Evolutionary conservation across 768 basidiomycete species (phyloP).

Genomic region (Suillus tomentosus): DNA sequence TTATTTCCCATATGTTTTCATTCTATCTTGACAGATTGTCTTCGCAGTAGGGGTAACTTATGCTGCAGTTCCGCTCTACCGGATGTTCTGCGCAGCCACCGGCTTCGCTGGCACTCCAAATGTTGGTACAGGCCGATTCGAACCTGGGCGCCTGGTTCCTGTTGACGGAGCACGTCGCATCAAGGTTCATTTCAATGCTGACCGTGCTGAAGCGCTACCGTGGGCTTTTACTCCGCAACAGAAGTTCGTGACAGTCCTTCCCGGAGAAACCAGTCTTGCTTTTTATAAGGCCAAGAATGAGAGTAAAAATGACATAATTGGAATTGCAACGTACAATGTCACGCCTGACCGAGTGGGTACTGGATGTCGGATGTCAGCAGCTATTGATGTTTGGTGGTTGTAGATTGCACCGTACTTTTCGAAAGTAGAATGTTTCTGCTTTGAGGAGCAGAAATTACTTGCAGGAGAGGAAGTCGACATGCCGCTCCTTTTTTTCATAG

Average conservation of each 20-base stretch:
- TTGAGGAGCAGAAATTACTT: slow-evolving; percentile 94
- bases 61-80: slow-evolving; percentile 95
- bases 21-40: slow-evolving; percentile 57
- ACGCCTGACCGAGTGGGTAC: slow-evolving; percentile 89
- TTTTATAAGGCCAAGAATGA: slow-evolving; percentile 94
- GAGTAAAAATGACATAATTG: slow-evolving; percentile 86
- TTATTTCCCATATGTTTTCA: neutral
- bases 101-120: slow-evolving; percentile 96
- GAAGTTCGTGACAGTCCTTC: slow-evolving; percentile 85
- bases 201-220: slow-evolving; percentile 83
- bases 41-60: slow-evolving; percentile 86
- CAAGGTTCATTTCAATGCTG: slow-evolving; percentile 95
- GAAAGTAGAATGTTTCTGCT: slow-evolving; percentile 99
- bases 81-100: slow-evolving; percentile 97
- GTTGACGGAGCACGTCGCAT: slow-evolving; percentile 71
- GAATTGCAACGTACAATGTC: slow-evolving; percentile 98
- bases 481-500: slow-evolving; percentile 98
- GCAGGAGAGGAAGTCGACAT: slow-evolving; percentile 98
- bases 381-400: neutral
- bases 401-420: slow-evolving; percentile 98
- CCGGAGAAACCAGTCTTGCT: slow-evolving; percentile 94
- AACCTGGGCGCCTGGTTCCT: slow-evolving; percentile 82
- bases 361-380: neutral
- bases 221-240: slow-evolving; percentile 95
- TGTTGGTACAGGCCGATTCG: slow-evolving; percentile 82